Percentiles rank a stretch among this genome's conserved stretches.
phyloP scores from a whole-genome alignment of 75 land plant species.

The Picea glauca region DNA sequence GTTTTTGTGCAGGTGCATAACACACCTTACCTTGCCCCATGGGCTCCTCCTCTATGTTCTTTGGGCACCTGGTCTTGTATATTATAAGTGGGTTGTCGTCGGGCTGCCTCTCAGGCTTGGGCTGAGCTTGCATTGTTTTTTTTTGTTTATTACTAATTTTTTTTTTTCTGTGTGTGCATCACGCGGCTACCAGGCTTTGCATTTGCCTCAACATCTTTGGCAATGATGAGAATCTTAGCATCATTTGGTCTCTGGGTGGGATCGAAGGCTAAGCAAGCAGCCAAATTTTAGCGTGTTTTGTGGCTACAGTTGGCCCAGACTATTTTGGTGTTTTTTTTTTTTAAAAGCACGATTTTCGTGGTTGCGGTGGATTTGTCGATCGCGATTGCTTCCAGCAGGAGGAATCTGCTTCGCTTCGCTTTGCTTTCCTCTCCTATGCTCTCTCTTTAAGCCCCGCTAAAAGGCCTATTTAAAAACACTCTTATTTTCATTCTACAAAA shows the following conservation, averaged over 20 bases:
- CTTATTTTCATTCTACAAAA: neutral
- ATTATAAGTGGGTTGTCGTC: no score
- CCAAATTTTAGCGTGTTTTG: constrained; percentile 2
- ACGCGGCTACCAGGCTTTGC: constrained; percentile 7
- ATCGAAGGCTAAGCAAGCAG: neutral
- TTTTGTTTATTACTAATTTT: no score
- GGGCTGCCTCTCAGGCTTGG: no score
- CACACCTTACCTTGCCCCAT: no score
- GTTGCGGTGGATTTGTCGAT: constrained; percentile 7
- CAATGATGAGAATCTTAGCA: neutral
- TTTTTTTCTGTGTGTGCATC: neutral
- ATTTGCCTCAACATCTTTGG: neutral
- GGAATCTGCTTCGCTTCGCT: neutral
- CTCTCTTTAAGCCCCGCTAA: neutral
- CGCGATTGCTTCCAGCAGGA: neutral
- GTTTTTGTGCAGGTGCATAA: no score
- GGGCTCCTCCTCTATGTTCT: no score
- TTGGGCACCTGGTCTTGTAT: no score
- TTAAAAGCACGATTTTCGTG: neutral
- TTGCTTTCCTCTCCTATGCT: neutral
- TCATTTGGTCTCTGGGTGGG: neutral
- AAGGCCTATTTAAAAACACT: neutral
- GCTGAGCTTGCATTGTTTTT: no score
- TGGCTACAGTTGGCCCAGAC: neutral
- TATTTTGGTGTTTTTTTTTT: neutral